Conservation (phyloP, 1,139 yeast species). For the Pichia sp. region DNA sequence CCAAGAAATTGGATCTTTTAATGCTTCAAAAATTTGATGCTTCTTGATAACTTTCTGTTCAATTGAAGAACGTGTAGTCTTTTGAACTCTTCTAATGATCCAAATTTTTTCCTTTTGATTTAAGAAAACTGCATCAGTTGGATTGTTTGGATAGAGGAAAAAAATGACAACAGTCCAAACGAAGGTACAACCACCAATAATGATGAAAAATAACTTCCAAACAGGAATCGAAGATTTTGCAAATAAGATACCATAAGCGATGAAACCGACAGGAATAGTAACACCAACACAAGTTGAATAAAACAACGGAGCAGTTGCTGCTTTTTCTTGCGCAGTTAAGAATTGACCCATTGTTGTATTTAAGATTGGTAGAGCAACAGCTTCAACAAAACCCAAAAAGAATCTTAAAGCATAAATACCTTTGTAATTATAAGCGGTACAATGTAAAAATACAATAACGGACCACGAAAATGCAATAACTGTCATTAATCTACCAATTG, state of each 20-base stretch:
- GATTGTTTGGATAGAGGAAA: constrained; percentile 34
- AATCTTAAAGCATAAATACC: constrained; percentile 33
- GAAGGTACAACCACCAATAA: constrained; percentile 34
- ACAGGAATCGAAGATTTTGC: constrained; percentile 19
- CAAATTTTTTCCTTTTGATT: constrained; percentile 32
- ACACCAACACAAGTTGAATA: constrained; percentile 33
- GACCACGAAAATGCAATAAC: constrained; percentile 30
- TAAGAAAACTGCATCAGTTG: constrained; percentile 32
- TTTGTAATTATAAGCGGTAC: constrained; percentile 30
- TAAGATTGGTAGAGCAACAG: constrained; percentile 32
- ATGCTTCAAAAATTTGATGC: constrained; percentile 33
- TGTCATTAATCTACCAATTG: constrained; percentile 30
- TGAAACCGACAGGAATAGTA: constrained; percentile 34
- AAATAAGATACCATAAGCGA: constrained; percentile 34
- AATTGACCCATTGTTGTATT: constrained; percentile 34
- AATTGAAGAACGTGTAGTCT: constrained; percentile 33
- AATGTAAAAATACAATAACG: constrained; percentile 28
- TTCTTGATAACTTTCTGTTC: constrained; percentile 34
- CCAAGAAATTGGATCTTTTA: constrained; percentile 38
- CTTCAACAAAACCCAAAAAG: constrained; percentile 33
- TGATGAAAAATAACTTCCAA: constrained; percentile 34
- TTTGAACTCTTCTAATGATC: constrained; percentile 32
- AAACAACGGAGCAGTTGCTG: constrained; percentile 33
- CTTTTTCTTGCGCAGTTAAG: constrained; percentile 32
- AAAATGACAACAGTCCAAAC: constrained; percentile 27